phyloP scores from a whole-genome alignment of 306 rosid species.

The Crotalaria pallida region DNA sequence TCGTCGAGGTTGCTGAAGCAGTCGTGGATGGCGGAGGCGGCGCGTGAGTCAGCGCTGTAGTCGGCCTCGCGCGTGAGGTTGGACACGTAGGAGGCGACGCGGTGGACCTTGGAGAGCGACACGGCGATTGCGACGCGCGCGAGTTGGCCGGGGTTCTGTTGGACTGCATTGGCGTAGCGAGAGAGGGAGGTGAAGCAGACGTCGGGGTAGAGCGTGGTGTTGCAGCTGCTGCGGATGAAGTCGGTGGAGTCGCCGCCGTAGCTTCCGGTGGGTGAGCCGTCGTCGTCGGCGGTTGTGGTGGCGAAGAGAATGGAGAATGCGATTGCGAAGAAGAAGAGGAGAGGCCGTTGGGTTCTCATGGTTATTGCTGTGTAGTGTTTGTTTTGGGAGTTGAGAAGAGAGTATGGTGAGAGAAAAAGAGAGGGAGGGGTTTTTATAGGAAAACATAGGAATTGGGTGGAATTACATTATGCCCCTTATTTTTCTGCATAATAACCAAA shows the following conservation, averaged over 20 bases:
- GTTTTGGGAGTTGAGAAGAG: no score
- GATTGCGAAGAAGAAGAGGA: neutral
- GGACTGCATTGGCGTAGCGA: conserved; percentile 78
- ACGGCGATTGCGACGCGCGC: conserved; percentile 78
- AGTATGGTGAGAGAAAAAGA: neutral
- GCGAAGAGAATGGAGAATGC: conserved; percentile 18
- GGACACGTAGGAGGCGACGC: conserved; percentile 48
- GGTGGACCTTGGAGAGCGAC: conserved; percentile 50
- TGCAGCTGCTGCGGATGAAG: conserved; percentile 80
- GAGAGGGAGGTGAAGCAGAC: conserved; percentile 79
- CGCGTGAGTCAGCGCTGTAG: conserved; percentile 39
- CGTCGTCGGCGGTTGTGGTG: neutral
- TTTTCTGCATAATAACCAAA: neutral
- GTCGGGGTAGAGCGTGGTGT: conserved; percentile 72
- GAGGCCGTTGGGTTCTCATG: conserved; percentile 28
- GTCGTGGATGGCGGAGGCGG: conserved; percentile 69
- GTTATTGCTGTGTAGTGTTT: neutral
- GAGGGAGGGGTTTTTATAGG: conserved; percentile 26
- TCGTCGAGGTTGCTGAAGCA: conserved; percentile 80
- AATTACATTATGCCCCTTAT: neutral
- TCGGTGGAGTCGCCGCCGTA: conserved; percentile 24
- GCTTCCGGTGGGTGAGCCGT: neutral
- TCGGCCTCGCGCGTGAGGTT: conserved; percentile 61
- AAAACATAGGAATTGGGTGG: neutral
- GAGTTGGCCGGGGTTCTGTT: conserved; percentile 60